Evolutionary conservation across 768 basidiomycete genomes (phyloP).

Genomic region (Vararia minispora): DNA sequence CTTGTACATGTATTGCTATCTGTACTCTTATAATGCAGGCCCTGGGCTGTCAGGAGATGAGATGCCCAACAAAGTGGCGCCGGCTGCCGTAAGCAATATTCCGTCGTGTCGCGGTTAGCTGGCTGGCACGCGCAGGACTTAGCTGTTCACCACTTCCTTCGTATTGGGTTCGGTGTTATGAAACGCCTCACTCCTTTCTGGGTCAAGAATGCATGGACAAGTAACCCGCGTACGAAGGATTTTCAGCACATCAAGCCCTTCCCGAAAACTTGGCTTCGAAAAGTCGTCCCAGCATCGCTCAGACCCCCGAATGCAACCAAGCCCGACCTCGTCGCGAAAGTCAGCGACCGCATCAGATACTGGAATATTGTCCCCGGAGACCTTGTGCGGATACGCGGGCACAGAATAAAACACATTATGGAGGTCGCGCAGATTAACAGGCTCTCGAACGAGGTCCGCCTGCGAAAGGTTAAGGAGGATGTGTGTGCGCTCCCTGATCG

Average conservation of each 20-base stretch:
- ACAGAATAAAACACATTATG: conserved; percentile 44
- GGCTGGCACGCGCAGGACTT: neutral
- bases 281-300: no score
- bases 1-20: no score
- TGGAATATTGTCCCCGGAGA: conserved; percentile 89
- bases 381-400: conserved; percentile 58
- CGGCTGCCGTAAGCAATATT: neutral
- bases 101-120: neutral
- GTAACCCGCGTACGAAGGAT: conserved; percentile 44
- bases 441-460: conserved; percentile 55
- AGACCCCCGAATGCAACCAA: no score
- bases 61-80: no score
- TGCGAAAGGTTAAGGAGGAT: no score
- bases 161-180: conserved; percentile 10
- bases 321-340: no score
- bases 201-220: conserved; percentile 10
- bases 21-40: no score
- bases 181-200: conserved; percentile 10
- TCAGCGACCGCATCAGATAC: conserved; percentile 64
- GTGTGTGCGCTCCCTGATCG: no score
- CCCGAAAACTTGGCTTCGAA: conserved; percentile 45
- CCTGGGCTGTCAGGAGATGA: no score
- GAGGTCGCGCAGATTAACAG: conserved; percentile 69
- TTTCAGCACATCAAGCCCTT: conserved; percentile 55
- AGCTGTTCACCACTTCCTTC: neutral